These are phyloP conservation scores for Hymenotorrendiella dingleyae DNA, from an alignment of 2,329 filamentous ascomycete species.

Conservation along the genomic window DNA sequence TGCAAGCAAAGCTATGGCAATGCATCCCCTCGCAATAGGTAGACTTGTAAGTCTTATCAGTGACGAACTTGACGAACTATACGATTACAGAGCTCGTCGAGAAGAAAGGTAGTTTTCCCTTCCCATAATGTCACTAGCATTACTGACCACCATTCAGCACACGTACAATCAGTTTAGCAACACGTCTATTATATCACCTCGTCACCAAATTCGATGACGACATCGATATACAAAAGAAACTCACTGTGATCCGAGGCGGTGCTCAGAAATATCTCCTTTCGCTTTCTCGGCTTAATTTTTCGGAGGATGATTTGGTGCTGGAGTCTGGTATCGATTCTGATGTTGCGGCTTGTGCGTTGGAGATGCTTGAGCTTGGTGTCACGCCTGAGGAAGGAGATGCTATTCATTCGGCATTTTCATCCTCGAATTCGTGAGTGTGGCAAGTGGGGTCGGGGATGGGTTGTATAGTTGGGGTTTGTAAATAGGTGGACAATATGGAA, in stretches of 20 bases:
- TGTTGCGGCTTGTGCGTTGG: slow-evolving; percentile 74
- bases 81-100: slow-evolving; percentile 37
- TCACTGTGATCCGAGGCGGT: slow-evolving; percentile 63
- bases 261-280: slow-evolving; percentile 77
- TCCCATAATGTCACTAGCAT: background rate
- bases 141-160: slow-evolving; percentile 25
- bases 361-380: slow-evolving; percentile 72
- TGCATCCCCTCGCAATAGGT: slow-evolving; percentile 64
- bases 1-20: slow-evolving; percentile 59
- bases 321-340: slow-evolving; percentile 73
- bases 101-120: slow-evolving; percentile 35
- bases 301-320: slow-evolving; percentile 68
- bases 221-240: slow-evolving; percentile 65
- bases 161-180: slow-evolving; percentile 51
- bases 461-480: background rate
- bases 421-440: background rate
- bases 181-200: slow-evolving; percentile 55
- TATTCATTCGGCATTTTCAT: slow-evolving; percentile 29
- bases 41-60: slow-evolving; percentile 71
- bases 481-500: background rate
- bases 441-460: too few relatives aligned
- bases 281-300: slow-evolving; percentile 79
- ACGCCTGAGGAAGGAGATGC: slow-evolving; percentile 73
- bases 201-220: slow-evolving; percentile 53
- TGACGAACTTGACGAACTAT: slow-evolving; percentile 60